Conservation (phyloP, 495 filamentous ascomycete species). For the Talaromyces borbonicus region DNA sequence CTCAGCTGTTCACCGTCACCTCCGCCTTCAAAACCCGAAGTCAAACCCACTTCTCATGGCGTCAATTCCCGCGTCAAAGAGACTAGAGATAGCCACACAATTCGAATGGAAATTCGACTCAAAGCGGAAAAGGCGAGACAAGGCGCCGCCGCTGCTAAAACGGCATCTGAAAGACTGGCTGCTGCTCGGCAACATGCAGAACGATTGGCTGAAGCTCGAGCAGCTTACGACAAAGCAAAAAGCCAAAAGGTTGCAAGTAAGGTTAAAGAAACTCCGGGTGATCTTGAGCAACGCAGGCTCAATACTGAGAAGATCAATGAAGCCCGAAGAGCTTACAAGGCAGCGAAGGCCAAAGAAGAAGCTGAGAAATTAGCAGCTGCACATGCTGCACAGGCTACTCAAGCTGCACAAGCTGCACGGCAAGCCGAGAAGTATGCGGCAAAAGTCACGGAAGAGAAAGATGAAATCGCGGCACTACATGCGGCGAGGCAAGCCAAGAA, state of each 20-base stretch:
- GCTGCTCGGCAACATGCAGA: conserved; percentile 7
- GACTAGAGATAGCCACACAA: conserved; percentile 4
- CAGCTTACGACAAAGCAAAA: conserved; percentile 6
- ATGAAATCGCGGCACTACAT: neutral
- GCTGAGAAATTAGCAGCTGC: neutral
- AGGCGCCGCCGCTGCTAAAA: conserved; percentile 4
- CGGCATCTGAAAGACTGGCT: conserved; percentile 1
- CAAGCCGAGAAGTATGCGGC: neutral
- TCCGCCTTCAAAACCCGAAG: neutral
- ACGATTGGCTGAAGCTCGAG: conserved; percentile 6
- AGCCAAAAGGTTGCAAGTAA: neutral
- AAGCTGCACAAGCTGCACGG: neutral
- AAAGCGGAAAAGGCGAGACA: conserved; percentile 8
- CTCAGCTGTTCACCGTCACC: conserved; percentile 3
- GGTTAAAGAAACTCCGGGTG: neutral
- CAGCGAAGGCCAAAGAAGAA: conserved; percentile 5
- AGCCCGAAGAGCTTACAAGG: conserved; percentile 6
- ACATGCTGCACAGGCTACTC: neutral
- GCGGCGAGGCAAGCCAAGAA: neutral
- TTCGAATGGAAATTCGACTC: conserved; percentile 7
- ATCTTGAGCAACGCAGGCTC: conserved; percentile 1
- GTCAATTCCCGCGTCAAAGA: neutral
- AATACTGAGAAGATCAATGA: conserved; percentile 6
- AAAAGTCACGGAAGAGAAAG: neutral
- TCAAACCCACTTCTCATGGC: neutral